Conservation (phyloP, 768 basidiomycete species). For the Pleurotus pulmonarius region DNA sequence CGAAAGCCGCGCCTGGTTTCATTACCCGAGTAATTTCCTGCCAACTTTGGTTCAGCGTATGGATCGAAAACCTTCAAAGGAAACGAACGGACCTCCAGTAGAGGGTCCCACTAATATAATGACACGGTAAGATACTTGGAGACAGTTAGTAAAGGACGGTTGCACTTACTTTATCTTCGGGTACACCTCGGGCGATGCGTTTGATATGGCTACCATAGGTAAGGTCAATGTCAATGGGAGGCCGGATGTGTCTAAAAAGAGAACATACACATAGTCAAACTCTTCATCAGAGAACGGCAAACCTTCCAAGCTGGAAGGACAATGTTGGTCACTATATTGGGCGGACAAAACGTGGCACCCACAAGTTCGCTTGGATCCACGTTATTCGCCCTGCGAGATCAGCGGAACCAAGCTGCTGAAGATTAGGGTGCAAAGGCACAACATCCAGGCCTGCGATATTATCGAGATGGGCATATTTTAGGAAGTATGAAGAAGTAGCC, state of each 20-base stretch:
- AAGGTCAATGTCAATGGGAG: conserved; percentile 7
- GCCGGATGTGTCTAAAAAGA: background rate
- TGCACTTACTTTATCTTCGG: conserved; percentile 61
- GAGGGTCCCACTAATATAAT: conserved; percentile 52
- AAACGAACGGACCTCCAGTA: conserved; percentile 41
- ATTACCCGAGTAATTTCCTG: conserved; percentile 63
- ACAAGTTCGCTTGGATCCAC: conserved; percentile 78
- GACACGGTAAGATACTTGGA: too few species aligned
- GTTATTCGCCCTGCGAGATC: conserved; percentile 59
- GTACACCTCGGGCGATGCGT: conserved; percentile 69
- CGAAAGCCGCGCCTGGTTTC: conserved; percentile 71
- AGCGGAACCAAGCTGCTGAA: conserved; percentile 52
- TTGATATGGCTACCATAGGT: conserved; percentile 52
- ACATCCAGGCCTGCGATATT: conserved; percentile 56
- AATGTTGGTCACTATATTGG: conserved; percentile 7
- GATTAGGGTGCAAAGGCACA: conserved; percentile 68
- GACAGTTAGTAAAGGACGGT: background rate
- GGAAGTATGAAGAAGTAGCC: conserved; percentile 13
- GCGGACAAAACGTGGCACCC: conserved; percentile 20
- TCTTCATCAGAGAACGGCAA: conserved; percentile 70
- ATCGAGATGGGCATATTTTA: background rate
- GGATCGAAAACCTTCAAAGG: background rate
- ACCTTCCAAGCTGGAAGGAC: conserved; percentile 48
- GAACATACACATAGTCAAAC: conserved; percentile 72
- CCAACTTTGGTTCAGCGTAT: background rate